Base-by-base conservation (phyloP, 2,329 filamentous ascomycete species). In the Hypoxylon sp. region DNA sequence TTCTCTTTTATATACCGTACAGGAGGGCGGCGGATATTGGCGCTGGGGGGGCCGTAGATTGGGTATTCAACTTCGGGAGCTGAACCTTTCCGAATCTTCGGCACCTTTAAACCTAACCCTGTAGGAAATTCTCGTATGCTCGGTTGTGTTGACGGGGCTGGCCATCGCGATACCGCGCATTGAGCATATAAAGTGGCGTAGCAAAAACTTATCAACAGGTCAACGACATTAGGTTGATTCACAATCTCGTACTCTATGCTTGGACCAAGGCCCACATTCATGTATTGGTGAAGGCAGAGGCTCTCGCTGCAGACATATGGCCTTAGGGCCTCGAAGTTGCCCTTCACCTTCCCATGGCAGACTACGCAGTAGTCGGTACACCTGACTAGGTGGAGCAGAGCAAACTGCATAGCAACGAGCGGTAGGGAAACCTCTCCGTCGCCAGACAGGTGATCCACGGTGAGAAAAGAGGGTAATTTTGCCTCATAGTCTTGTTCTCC, bases 361-460 rank as follows among this genome's bases (percentile, higher is more conserved):
- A 95, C 90, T 61, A 97, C 86, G 78, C 95, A 98, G 78, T 95
- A 97, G 60, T 96, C 90, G 0, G 92, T 94, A 77, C 93, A 97
- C 65, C 89, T 90, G 6, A 92, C 87, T 66, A 97, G 89, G 74
- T 94, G 92, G 1, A 91, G 89, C 27, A 97, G 82, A 0, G 90
- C 85, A 72, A 95, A 96, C 71, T 97, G 92, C 85, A 93, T 92
- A 1, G 86, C 85, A 30, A 88, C 72, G 30, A 91, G 78, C 1
- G 87, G 85, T 37, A 89, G 80, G 50, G 87, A 90, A 35, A 82
- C 72, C 14, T 81, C 73, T 0, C 75, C 75, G 30, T 80, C 74
- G 13, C 67, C 72, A 7, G 70, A 57, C 0, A 80, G 66, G 56
- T 79, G 74, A 48, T 84, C 81, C 10, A 68, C 69, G 4, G 72